Conservation (phyloP, 2,329 filamentous ascomycete species). For the Talaromyces pinophilus region DNA sequence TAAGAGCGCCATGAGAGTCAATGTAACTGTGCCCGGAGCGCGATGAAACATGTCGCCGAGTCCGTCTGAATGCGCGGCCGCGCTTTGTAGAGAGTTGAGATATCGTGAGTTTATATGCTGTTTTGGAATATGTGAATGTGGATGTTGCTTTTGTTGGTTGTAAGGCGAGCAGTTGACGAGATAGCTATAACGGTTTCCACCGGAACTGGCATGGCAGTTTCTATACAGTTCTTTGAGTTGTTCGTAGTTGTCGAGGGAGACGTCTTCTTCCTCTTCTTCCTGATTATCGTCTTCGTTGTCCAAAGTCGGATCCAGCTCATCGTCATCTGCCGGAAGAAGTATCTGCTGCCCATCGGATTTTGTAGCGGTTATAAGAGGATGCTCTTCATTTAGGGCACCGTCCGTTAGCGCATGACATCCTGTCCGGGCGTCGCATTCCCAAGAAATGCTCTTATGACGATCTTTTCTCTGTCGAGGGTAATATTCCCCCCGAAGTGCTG, state of each 20-base stretch:
- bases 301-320: background rate
- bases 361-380: background rate
- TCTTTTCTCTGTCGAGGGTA: conserved; percentile 9
- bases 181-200: conserved; percentile 18
- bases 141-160: conserved; percentile 7
- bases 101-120: background rate
- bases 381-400: background rate
- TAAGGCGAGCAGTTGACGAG: conserved; percentile 18
- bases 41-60: conserved; percentile 5
- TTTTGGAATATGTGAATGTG: background rate
- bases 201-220: conserved; percentile 20
- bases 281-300: background rate
- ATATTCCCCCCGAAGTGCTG: background rate
- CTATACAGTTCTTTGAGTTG: conserved; percentile 19
- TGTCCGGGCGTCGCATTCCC: conserved; percentile 11
- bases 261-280: background rate
- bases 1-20: conserved; percentile 12
- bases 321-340: background rate
- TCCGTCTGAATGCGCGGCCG: background rate
- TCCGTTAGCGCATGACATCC: conserved; percentile 12
- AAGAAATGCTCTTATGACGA: background rate
- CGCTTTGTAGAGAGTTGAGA: background rate
- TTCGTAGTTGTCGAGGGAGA: conserved; percentile 3
- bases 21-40: background rate
- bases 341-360: background rate